phyloP scores from a whole-genome alignment of 2,329 filamentous ascomycete genomes.

The Peltaster fructicola region DNA sequence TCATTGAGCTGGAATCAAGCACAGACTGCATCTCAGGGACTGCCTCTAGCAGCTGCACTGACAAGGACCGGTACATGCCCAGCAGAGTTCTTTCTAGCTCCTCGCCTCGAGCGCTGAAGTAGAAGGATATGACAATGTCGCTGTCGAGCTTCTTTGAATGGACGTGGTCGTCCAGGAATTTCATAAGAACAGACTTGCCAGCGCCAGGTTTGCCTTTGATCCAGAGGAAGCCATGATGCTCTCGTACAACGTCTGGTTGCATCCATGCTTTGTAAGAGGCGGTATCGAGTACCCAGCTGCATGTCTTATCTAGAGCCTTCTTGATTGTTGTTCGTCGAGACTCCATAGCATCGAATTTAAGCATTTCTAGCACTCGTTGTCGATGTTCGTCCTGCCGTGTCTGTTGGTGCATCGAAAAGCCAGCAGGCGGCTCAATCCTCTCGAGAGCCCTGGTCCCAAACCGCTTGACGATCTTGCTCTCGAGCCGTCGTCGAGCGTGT shows the following conservation, averaged over 20 bases:
- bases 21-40: conserved; percentile 20
- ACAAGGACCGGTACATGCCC: conserved; percentile 35
- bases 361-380: conserved; percentile 2
- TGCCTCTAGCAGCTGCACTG: conserved; percentile 28
- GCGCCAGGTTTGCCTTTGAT: conserved; percentile 23
- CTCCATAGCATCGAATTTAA: conserved; percentile 19
- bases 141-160: conserved; percentile 4
- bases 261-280: conserved; percentile 24
- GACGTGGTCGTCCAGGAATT: conserved; percentile 6
- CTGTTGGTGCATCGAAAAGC: conserved; percentile 5
- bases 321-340: conserved; percentile 22
- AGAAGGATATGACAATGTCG: conserved; percentile 24
- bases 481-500: conserved; percentile 1
- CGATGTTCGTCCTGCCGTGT: conserved; percentile 1
- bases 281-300: conserved; percentile 24
- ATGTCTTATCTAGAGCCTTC: conserved; percentile 22
- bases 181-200: conserved; percentile 24
- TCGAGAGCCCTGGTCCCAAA: conserved; percentile 4
- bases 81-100: conserved; percentile 26
- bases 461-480: conserved; percentile 2
- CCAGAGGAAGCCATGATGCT: conserved; percentile 22
- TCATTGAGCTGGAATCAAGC: no score
- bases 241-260: conserved; percentile 10
- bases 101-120: conserved; percentile 31
- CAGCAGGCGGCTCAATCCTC: no score